Conservation (phyloP, 768 basidiomycete genomes). For the Astraeus odoratus region DNA sequence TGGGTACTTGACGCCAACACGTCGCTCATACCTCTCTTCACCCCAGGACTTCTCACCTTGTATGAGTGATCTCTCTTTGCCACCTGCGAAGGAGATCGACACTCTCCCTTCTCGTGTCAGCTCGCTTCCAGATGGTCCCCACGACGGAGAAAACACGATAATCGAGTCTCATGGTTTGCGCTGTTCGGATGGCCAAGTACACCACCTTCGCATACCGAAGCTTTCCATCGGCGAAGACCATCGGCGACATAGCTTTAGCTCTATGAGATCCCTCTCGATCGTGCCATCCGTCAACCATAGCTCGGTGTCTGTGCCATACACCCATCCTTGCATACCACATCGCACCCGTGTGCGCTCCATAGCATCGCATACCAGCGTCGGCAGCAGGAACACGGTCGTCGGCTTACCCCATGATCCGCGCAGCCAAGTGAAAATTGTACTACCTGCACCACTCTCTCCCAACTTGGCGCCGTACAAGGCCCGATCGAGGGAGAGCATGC, state of each 20-base stretch:
- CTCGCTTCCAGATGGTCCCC: slow-evolving; percentile 11
- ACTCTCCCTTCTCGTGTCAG: slow-evolving; percentile 10
- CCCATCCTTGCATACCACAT: slow-evolving; percentile 9
- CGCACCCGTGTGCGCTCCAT: slow-evolving; percentile 32
- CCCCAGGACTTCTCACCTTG: slow-evolving; percentile 13
- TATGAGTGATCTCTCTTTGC: slow-evolving; percentile 31
- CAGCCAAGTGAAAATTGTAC: slow-evolving; percentile 57
- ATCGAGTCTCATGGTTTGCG: slow-evolving; percentile 8
- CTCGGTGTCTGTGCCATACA: slow-evolving; percentile 6
- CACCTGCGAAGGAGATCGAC: slow-evolving; percentile 15
- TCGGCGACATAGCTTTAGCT: slow-evolving; percentile 6
- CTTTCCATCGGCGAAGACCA: background rate
- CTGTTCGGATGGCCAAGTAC: background rate
- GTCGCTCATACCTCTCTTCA: slow-evolving; percentile 17
- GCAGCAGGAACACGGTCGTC: slow-evolving; percentile 34
- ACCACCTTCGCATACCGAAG: slow-evolving; percentile 1
- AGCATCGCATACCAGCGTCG: slow-evolving; percentile 32
- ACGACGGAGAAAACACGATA: background rate
- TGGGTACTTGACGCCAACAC: slow-evolving; percentile 17
- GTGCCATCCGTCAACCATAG: slow-evolving; percentile 11
- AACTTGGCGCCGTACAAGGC: slow-evolving; percentile 20
- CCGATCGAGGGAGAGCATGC: slow-evolving; percentile 8
- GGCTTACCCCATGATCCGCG: slow-evolving; percentile 58
- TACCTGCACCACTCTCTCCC: slow-evolving; percentile 58
- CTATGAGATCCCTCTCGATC: slow-evolving; percentile 13